Base-by-base conservation (phyloP, 2,329 filamentous ascomycete genomes). In the Epichloe festucae region DNA sequence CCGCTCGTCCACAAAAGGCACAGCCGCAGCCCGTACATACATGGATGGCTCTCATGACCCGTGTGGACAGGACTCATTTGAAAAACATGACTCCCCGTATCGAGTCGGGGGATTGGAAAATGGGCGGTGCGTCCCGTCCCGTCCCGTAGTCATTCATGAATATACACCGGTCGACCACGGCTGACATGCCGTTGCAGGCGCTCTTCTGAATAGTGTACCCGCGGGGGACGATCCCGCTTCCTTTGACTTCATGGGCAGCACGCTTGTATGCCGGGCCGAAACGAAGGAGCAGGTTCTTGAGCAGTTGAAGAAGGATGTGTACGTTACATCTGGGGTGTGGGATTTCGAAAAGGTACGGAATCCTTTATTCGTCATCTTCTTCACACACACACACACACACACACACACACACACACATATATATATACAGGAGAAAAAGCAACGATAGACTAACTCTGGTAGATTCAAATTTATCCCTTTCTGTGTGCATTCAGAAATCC, bases 321-420 rank as follows among this genome's bases (percentile, higher is more conserved):
- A 95, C 68, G 73, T 75, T 10, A 75, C 70, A 54, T 74, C 68
- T 43, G 87, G 82, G 0, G 89, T 94, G 8, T 95, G 89, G 89
- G 87, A 95, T 71, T 63, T 85, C 53, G 77, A 82, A 38, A 85
- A 85, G 60, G 79, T 79, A 31, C 3, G 27, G 55, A 60, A 65
- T 12, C 3, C 5, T 17, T 5, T 17, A 11, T 21, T 8, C 23
- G 11, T 31, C 5, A 6, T 31, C 27, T 31, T 4, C 8, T 31
- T 31, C 27, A 31, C 8, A 31, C 8, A 31, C 3, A 31, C 8
- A 31, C 27, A 31, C 7, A 1, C 7, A 31, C 7, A 31, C 8
- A 31, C 3, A 31, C 3, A 31, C 8, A 4, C 0, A 17, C 17
- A 17, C 17, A 17, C 17, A 17, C 1, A 17, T 17, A 17, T 17